Conservation (phyloP, 2,329 filamentous ascomycete species). For the Knufia fluminis region DNA sequence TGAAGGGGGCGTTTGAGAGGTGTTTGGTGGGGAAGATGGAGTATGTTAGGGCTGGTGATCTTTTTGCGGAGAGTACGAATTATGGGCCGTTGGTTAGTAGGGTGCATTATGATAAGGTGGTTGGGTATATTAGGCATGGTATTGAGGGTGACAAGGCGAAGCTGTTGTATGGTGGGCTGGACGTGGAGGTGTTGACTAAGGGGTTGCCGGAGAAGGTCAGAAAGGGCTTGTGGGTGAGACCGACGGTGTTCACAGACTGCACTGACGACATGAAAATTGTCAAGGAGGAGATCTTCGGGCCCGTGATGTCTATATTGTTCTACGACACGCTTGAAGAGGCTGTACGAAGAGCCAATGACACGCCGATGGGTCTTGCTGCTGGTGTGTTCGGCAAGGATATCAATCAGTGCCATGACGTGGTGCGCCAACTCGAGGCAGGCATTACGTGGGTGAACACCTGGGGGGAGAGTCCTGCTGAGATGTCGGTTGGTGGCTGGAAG, state of each 20-base stretch:
- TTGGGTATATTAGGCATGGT: slow-evolving; percentile 66
- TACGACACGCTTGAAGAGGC: slow-evolving; percentile 64
- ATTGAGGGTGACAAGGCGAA: slow-evolving; percentile 63
- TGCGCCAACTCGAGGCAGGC: slow-evolving; percentile 64
- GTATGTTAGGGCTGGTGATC: slow-evolving; percentile 60
- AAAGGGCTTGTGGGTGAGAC: slow-evolving; percentile 72
- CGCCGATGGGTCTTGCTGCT: slow-evolving; percentile 68
- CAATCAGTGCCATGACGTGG: slow-evolving; percentile 61
- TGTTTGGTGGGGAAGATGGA: slow-evolving; percentile 60
- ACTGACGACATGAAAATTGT: slow-evolving; percentile 72
- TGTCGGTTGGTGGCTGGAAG: slow-evolving; percentile 90
- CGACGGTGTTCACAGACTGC: slow-evolving; percentile 80
- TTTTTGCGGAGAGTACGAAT: slow-evolving; percentile 65
- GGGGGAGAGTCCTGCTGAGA: slow-evolving; percentile 86
- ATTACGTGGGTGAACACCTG: slow-evolving; percentile 92
- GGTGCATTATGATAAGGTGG: slow-evolving; percentile 66
- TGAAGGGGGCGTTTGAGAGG: slow-evolving; percentile 61
- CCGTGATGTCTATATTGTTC: slow-evolving; percentile 70
- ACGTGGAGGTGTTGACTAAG: slow-evolving; percentile 10
- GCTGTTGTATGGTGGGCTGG: slow-evolving; percentile 63
- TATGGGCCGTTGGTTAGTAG: slow-evolving; percentile 74
- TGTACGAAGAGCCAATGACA: slow-evolving; percentile 64
- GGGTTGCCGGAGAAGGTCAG: slow-evolving; percentile 42
- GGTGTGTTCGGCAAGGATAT: slow-evolving; percentile 74
- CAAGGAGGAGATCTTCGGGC: slow-evolving; percentile 79